Conservation (phyloP, 1,284 basidiomycete species). For the Porogramme epimiltina region DNA sequence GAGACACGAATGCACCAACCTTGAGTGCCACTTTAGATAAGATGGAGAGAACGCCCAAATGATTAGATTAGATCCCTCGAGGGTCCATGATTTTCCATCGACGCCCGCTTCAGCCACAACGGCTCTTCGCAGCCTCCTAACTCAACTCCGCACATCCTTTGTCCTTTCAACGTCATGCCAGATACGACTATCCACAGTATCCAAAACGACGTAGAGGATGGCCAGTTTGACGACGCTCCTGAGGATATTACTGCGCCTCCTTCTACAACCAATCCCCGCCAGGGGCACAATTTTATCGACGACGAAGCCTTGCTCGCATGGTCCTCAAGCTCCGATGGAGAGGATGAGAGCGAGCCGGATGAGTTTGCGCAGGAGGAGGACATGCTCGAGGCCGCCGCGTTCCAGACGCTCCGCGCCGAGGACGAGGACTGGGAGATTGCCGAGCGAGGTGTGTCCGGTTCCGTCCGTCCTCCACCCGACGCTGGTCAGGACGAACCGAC, state of each 20-base stretch:
- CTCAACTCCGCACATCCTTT: not conserved
- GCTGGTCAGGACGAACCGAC: slow-evolving; percentile 19
- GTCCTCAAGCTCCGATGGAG: slow-evolving; percentile 24
- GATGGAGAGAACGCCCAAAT: too few species aligned
- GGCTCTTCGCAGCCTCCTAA: not conserved
- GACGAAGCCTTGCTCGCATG: slow-evolving; percentile 27
- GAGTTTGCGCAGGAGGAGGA: slow-evolving; percentile 32
- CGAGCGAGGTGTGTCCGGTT: slow-evolving; percentile 56
- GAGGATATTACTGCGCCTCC: slow-evolving; percentile 17
- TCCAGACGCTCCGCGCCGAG: slow-evolving; percentile 65
- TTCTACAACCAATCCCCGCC: slow-evolving; percentile 18
- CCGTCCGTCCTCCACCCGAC: not conserved
- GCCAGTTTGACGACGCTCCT: slow-evolving; percentile 34
- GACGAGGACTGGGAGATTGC: slow-evolving; percentile 94
- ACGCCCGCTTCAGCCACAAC: too few species aligned
- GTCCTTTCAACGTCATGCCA: not conserved
- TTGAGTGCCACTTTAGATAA: too few species aligned
- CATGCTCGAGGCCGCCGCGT: slow-evolving; percentile 33
- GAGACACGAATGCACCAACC: too few species aligned
- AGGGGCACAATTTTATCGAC: slow-evolving; percentile 32
- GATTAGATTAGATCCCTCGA: slow-evolving; percentile 1
- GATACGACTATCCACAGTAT: not conserved
- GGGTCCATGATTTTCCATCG: not conserved
- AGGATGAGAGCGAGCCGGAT: slow-evolving; percentile 26
- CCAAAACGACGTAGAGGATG: slow-evolving; percentile 20